Conservation (phyloP, 2,329 filamentous ascomycete species). For the Clonostachys rhizophaga region DNA sequence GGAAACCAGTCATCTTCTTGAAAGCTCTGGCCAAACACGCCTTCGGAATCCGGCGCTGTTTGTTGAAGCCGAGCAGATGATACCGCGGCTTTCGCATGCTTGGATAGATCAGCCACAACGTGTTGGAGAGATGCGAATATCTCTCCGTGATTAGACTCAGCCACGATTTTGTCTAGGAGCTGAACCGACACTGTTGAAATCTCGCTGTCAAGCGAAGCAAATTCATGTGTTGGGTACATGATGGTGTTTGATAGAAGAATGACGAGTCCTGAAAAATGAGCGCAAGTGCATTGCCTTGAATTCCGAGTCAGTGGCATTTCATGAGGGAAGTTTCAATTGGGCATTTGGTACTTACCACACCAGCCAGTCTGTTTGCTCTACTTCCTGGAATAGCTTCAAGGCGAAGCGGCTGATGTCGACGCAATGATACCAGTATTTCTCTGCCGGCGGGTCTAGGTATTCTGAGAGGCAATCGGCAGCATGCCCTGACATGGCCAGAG, state of each 20-base stretch:
- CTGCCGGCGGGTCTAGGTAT: slow-evolving; percentile 10
- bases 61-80: no score
- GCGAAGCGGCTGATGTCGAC: slow-evolving; percentile 24
- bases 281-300: slow-evolving; percentile 4
- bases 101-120: no score
- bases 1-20: no score
- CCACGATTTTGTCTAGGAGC: no score
- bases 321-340: neutral
- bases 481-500: neutral
- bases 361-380: slow-evolving; percentile 20
- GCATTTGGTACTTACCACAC: slow-evolving; percentile 17
- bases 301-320: neutral
- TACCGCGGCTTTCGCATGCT: no score
- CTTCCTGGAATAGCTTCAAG: slow-evolving; percentile 20
- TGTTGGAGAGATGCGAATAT: no score
- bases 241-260: slow-evolving; percentile 24
- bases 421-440: slow-evolving; percentile 22
- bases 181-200: no score
- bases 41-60: no score
- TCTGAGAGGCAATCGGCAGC: slow-evolving; percentile 1
- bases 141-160: no score
- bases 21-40: no score
- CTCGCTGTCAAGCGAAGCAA: no score
- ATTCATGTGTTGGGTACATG: slow-evolving; percentile 12
- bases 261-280: slow-evolving; percentile 24